Evolutionary conservation across 352 stramenopile species (phyloP), one percentile per base, ranked within the genome.

Genomic region (Globisporangium megalacanthum): DNA sequence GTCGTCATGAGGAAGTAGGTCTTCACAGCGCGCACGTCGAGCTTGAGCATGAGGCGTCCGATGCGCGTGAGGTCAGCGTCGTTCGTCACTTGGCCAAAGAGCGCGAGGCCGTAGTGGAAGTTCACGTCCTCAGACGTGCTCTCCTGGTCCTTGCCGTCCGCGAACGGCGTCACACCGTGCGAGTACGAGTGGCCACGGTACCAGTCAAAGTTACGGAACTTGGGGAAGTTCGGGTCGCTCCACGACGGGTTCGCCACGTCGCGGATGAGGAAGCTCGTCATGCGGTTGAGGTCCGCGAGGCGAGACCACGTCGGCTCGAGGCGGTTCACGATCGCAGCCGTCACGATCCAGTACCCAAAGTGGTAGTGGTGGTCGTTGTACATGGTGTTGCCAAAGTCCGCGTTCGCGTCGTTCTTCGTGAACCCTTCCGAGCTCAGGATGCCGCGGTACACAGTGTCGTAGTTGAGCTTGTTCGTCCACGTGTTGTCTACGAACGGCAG

Each of bases 301-400:
- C 68, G 66, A 20, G 22, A 53, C 81, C 79, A 89, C 8, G 69
- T 86, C 60, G 78, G 81, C 49, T 89, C 75, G 41, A 92, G 64
- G 47, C 75, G 73, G 59, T 92, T 92, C 55, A 88, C 56, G 25
- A 89, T 68, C 6, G 79, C 82, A 33, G 70, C 68, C 47, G 76
- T 72, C 57, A 76, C 69, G 53, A 89, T 63, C 79, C 79, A 89
- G 68, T 89, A 89, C 49, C 79, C 79, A 49, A 79, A 89, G 55
- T 89, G 77, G 54, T 83, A 89, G 65, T 89, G 79, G 61, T 89
- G 79, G 61, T 89, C 79, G 37, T 89, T 89, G 73, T 88, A 88
- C 44, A 87, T 66, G 9, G 73, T 78, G 68, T 86, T 89, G 56
- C 81, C 81, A 47, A 87, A 91, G 61, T 91, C 80, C n/a, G 76